Percentiles rank a stretch among this genome's conserved stretches.
phyloP scores from a whole-genome alignment of 805 yeast genomes.

The Ogataea pilisensis region DNA sequence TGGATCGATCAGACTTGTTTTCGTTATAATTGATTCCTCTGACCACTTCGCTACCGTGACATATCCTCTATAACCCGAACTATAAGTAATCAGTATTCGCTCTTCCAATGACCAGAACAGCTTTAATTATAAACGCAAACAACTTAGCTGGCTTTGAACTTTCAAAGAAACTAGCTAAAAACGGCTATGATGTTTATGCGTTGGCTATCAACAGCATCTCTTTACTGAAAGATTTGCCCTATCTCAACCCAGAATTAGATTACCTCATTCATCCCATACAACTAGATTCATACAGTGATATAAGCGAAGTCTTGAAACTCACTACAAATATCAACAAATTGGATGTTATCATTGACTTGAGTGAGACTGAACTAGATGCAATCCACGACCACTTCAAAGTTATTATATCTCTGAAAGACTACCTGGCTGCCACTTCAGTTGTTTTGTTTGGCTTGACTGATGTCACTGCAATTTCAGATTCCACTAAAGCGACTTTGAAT shows the following conservation, averaged over 20 bases:
- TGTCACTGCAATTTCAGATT: neutral
- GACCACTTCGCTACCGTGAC: too few relatives aligned
- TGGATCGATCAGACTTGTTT: too few relatives aligned
- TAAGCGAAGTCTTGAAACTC: neutral
- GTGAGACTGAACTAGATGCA: neutral
- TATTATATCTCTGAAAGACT: neutral
- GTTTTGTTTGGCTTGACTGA: slow-evolving; percentile 1
- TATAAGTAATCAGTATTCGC: too few relatives aligned
- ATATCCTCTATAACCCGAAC: too few relatives aligned
- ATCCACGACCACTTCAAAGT: slow-evolving; percentile 11
- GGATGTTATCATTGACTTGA: slow-evolving; percentile 1
- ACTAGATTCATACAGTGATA: neutral
- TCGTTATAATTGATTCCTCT: too few relatives aligned
- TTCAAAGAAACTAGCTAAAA: neutral
- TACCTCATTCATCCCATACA: neutral
- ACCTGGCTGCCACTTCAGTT: neutral
- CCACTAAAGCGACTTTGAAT: neutral
- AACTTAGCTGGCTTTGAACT: neutral
- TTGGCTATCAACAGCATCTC: neutral
- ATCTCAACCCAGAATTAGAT: slow-evolving; percentile 1
- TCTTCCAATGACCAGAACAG: neutral
- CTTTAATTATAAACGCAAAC: slow-evolving; percentile 1
- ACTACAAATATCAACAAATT: neutral
- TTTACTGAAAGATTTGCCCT: neutral
- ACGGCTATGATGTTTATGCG: neutral